Evolutionary conservation across 768 basidiomycete species (phyloP), one percentile per base, ranked within the genome.

Genomic region (Amanita jacksonii): DNA sequence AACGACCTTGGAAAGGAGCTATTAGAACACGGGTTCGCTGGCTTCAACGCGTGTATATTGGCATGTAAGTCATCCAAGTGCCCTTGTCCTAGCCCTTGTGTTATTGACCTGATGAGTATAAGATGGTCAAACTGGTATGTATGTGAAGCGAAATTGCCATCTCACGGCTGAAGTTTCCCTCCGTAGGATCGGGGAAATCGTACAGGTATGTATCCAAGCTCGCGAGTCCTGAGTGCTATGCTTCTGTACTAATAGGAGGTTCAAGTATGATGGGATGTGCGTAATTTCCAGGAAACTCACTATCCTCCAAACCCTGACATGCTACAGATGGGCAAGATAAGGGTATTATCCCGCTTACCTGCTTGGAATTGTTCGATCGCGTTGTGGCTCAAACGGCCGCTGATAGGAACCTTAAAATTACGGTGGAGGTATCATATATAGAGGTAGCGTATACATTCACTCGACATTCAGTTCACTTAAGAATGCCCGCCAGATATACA

Each of bases 371-470:
- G 23, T 99, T 99, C 62, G 69, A 76, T 51, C 82, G 93, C 43
- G 87, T 93, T 38, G 74, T 70, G 35, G 57, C 71, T 24, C 81
- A 84, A 61, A 78, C 66, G 52, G 67, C 69, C 1, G 59, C 55
- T 40, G 86, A 92, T 56, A 61, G 79, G 8, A 81, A 82, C 53
- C 53, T 91, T 48, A 77, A 68, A 46, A 94, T 91, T 55, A 84
- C 86, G 1, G 93, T 99, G 32, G 94, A 98, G 65, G 93, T 96
- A n/a, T 96, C 92, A 4, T 97, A 96, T 59, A 96, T 96, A 49
- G 93, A 94, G 74, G 85, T 85, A 42, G 13, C n/a, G 5, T n/a
- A 16, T n/a, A n/a, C 41, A 68, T 56, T 30, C 19, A 22, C 39
- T 33, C 20, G 25, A 42, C 20, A 28, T 16, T 19, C 15, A 41